Base-by-base conservation (phyloP, 495 filamentous ascomycete species). In the Aspergillus sclerotioniger region DNA sequence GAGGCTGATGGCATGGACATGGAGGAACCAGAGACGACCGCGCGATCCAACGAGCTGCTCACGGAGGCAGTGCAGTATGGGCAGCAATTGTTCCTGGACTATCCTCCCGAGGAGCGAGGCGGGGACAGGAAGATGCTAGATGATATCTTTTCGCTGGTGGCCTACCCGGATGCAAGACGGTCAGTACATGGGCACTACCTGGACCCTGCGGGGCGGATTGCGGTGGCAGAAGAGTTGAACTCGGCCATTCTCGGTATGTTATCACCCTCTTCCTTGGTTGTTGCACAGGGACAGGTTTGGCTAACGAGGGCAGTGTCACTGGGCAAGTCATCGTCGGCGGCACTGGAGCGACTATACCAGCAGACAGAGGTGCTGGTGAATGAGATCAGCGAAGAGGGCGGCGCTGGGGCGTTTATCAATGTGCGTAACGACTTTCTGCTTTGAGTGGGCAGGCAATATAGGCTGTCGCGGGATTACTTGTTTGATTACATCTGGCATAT, bases 201-300 rank as follows among this genome's bases (percentile, higher is more conserved):
- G 54, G 90, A 96, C 65, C 80, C 81, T 13, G 81, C 80, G 12
- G 90, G 90, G 3, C 77, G 94, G 53, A 84, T 88, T 32, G 81
- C 84, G 48, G 90, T 98, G 48, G 92, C 92, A 17, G 94, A 99
- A 75, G 92, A 96, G 74, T 74, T 99, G 60, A 98, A 98, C 69
- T 89, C 90, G 58, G 94, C 91, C 37, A 96, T 98, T 60, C 72
- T 98, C 52, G 88, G 93, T 97, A 81, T 54, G 20, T 53, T 17
- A 51, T 45, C 48, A 44, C 33, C 12, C 46, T 58, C 55, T 28
- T 55, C 32, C 41, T 13, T 20, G 32, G 20, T 58, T 12, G 21
- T 28, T 46, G 17, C 44, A 31, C 31, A 2, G 41, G 28, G 8
- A 19, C 16, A 8, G 43, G 12, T 21, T 54, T 70, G 54, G 57